These are phyloP conservation scores for Funneliformis caledonium DNA, from an alignment of 371 early-diverging fungal genomes.

Conservation along the genomic window DNA sequence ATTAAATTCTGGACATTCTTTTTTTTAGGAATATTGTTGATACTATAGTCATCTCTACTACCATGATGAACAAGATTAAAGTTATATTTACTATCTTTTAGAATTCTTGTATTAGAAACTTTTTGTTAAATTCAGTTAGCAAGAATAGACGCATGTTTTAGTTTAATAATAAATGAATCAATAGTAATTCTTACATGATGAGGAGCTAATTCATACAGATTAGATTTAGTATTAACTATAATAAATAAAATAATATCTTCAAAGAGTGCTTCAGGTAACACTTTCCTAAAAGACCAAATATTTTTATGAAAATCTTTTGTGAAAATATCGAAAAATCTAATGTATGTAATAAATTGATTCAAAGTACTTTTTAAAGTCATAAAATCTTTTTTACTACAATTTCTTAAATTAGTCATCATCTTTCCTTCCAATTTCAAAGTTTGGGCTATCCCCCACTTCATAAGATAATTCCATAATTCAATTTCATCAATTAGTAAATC, in stretches of 20 bases:
- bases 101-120: not conserved
- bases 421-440: not conserved
- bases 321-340: slow-evolving; percentile 2
- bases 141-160: slow-evolving; percentile 19
- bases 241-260: not conserved
- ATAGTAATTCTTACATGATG: not conserved
- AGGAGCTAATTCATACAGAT: not conserved
- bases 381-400: too few species aligned
- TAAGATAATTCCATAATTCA: too few species aligned
- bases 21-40: not conserved
- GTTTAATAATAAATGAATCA: slow-evolving; percentile 27
- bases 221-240: not conserved
- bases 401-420: too few species aligned
- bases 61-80: slow-evolving; percentile 25
- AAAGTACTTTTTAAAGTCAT: too few species aligned
- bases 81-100: not conserved
- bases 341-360: too few species aligned
- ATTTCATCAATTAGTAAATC: too few species aligned
- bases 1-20: not conserved
- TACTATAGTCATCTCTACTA: not conserved
- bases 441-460: slow-evolving; percentile 34
- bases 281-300: not conserved
- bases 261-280: not conserved
- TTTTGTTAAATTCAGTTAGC: not conserved
- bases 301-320: slow-evolving; percentile 2